Evolutionary conservation across 371 early-diverging fungal genomes (phyloP), one percentile per base, ranked within the genome.

Genomic region (Lichtheimia ornata): DNA sequence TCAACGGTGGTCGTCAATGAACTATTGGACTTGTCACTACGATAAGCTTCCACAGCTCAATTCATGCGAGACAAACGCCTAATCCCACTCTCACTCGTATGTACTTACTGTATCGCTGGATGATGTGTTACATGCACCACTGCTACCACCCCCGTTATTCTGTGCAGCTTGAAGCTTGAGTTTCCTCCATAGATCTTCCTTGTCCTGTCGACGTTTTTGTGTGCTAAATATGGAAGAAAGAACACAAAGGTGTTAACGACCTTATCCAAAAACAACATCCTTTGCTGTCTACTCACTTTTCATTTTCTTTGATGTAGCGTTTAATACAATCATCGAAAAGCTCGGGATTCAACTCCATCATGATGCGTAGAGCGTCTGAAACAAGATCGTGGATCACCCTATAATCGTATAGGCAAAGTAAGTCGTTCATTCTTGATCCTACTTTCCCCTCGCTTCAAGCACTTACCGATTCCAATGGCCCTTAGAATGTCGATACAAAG

Each of bases 331-430:
- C 87, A 42, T 97, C 97, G 80, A 96, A 98, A 30, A 97, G 75
- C 60, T 86, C 86, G 24, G 95, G 94, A 72, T 91, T 90, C 41
- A 94, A 87, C 53, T 94, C 92, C 90, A 94, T 94, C 62, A 97
- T 91, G 52, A 95, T 82, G 59, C 95, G 94, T 57, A 97, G 79
- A 2, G 97, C 94, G 64, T 94, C 93, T 72, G 94, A 95, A 13
- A 97, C 95, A 7, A 94, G 86, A 9, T 94, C 94, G 72, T 97
- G 96, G 60, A 97, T 95, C 0, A 93, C 92, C 65, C 93, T 92
- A 47, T 7, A 17, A 47, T 1, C 0, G 18, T 17, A 18, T 17
- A 18, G 2, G 11, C n/a, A 13, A 18, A 15, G 12, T 22, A 13
- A 47, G 17, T 47, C 47, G 5, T 35, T 1, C 35, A 35, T 35